phyloP scores from a whole-genome alignment of 108 stramenopile genomes.

The Cyclotella choctawhatcheeana region DNA sequence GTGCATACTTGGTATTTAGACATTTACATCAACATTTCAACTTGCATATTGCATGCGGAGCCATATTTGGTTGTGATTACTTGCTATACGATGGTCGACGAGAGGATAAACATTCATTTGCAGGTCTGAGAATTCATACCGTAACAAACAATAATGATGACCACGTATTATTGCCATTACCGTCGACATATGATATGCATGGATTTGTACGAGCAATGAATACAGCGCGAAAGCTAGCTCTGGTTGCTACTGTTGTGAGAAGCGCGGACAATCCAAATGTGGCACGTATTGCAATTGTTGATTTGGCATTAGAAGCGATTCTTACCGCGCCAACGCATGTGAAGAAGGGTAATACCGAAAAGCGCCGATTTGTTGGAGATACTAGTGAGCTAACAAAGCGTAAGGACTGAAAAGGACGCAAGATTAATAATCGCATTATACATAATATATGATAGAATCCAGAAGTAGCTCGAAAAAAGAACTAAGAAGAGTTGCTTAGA shows the following conservation, averaged over 20 bases:
- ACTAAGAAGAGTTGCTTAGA: too few species aligned
- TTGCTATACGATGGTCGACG: slow-evolving; percentile 84
- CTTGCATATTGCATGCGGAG: slow-evolving; percentile 78
- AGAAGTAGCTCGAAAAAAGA: too few species aligned
- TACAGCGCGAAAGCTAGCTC: slow-evolving; percentile 84
- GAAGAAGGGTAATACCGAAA: slow-evolving; percentile 44
- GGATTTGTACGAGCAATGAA: slow-evolving; percentile 83
- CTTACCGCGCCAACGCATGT: slow-evolving; percentile 61
- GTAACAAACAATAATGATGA: slow-evolving; percentile 15
- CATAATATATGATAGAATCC: too few species aligned
- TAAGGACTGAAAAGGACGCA: background rate
- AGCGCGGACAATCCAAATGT: slow-evolving; percentile 7
- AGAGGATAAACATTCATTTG: slow-evolving; percentile 86
- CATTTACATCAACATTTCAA: slow-evolving; percentile 58
- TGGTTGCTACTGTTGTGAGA: slow-evolving; percentile 69
- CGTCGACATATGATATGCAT: slow-evolving; percentile 73
- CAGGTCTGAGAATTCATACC: slow-evolving; percentile 72
- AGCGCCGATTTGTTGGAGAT: slow-evolving; percentile 34
- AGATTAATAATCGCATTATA: too few species aligned
- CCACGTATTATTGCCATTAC: slow-evolving; percentile 47
- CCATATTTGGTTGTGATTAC: slow-evolving; percentile 87
- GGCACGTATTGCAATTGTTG: slow-evolving; percentile 66
- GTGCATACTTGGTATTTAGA: slow-evolving; percentile 49
- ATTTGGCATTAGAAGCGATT: slow-evolving; percentile 80
- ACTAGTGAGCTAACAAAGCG: background rate